Evolutionary conservation across 2,329 filamentous ascomycete species (phyloP).

Genomic region (Aspergillus sp.): DNA sequence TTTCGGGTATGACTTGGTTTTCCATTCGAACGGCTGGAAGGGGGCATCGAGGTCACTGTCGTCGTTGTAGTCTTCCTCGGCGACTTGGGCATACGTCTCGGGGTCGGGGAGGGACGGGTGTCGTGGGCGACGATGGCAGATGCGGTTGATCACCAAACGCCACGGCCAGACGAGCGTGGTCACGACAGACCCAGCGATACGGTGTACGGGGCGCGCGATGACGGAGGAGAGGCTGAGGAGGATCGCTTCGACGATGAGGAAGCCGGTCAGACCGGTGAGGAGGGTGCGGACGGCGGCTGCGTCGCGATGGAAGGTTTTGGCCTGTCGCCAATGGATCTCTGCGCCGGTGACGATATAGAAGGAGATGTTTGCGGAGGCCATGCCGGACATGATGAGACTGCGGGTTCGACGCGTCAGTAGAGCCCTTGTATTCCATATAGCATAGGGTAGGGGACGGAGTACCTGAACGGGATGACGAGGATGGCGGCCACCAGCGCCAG

Average conservation of each 20-base stretch:
- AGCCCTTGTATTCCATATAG: too few relatives aligned
- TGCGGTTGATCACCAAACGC: constrained; percentile 7
- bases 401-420: not conserved
- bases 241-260: constrained; percentile 29
- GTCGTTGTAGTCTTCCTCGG: constrained; percentile 24
- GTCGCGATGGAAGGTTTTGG: constrained; percentile 30
- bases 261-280: constrained; percentile 31
- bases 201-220: constrained; percentile 22
- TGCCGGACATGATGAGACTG: constrained; percentile 30
- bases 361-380: constrained; percentile 32
- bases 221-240: constrained; percentile 24
- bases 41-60: constrained; percentile 13
- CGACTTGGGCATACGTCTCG: constrained; percentile 23
- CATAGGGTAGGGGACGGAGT: constrained; percentile 6
- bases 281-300: constrained; percentile 32
- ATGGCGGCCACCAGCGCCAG: constrained; percentile 18
- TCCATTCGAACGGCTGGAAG: constrained; percentile 11
- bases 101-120: constrained; percentile 15
- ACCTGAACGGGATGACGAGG: constrained; percentile 28
- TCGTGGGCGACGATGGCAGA: constrained; percentile 6
- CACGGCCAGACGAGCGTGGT: constrained; percentile 22
- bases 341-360: constrained; percentile 34
- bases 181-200: constrained; percentile 24
- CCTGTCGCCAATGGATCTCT: constrained; percentile 37
- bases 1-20: not conserved